These are phyloP conservation scores for Endotrypanum monterogeii DNA, from an alignment of 208 protist species.

Conservation along the genomic window DNA sequence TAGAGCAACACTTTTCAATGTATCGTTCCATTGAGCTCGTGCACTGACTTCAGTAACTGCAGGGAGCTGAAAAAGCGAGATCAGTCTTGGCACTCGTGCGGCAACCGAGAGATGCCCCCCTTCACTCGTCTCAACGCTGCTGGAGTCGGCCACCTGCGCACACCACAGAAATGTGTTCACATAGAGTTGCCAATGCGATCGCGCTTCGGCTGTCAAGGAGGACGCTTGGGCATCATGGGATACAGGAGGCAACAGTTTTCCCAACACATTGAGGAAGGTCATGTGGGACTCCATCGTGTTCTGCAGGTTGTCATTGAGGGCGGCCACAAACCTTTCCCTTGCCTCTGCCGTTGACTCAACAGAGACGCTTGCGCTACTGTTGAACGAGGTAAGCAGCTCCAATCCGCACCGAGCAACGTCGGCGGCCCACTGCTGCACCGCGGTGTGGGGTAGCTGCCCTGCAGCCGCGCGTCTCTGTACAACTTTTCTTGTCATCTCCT, in stretches of 20 bases:
- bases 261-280: constrained; percentile 2
- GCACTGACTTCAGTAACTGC: not conserved
- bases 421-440: constrained; percentile 1
- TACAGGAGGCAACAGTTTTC: constrained; percentile 6
- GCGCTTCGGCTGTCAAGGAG: not conserved
- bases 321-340: not conserved
- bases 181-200: constrained; percentile 10
- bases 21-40: constrained; percentile 2
- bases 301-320: not conserved
- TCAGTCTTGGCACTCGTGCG: constrained; percentile 15
- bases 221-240: not conserved
- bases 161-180: constrained; percentile 12
- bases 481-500: not conserved
- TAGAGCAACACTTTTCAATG: constrained; percentile 1
- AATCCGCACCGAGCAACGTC: constrained; percentile 11
- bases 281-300: not conserved
- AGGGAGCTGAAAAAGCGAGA: constrained; percentile 9
- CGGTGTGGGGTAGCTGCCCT: not conserved
- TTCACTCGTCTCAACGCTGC: not conserved
- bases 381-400: not conserved
- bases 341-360: not conserved
- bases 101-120: not conserved
- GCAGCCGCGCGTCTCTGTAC: not conserved
- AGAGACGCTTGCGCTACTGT: not conserved
- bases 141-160: not conserved